Base-by-base conservation (phyloP, 306 rosid genomes). In the Albizia julibrissin region DNA sequence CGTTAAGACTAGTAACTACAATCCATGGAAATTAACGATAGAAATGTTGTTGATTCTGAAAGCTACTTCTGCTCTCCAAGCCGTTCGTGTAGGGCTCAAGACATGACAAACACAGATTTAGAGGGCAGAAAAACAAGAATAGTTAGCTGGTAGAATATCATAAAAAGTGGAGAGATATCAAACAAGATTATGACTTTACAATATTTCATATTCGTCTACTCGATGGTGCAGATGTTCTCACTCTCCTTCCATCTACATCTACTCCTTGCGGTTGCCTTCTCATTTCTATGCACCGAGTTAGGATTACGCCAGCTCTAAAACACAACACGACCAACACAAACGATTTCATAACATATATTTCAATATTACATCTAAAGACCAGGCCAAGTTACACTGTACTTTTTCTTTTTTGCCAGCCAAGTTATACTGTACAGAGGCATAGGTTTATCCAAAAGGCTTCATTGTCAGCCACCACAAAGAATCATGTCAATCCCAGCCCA, bases 401-500 rank as follows among this genome's bases (percentile, higher is more conserved):
- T 34, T 34, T 34, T 34, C 39, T 5, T 34, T 34, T 34, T 34
- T 34, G 39, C 39, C 39, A 22, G 80, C 84, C 64, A 37, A 37
- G 85, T 64, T 83, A 72, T 33, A 56, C 61, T 92, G 90, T 85
- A 88, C 92, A 85, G 12, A 79, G 31, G 76, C 31, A 50, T 42
- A 13, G 50, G 76, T 52, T 37, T n/a, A 81, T 61, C 64, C 65
- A 69, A 29, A 79, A 72, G 77, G 42, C 68, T 73, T 16, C 15
- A 50, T n/a, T 42, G 33, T 29, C 79, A 14, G 54, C 54, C 66
- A 22, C 29, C 65, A 24, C 31, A 15, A 24, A 11, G 66, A 26
- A 59, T 59, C 66, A 49, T 42, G 52, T 89, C 86, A 93, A 47
- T 89, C 92, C 98, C 98, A 95, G 49, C 98, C 99, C 99, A 95